Evolutionary conservation across 305 asterid species (phyloP).

Genomic region (Rubia peregrina): DNA sequence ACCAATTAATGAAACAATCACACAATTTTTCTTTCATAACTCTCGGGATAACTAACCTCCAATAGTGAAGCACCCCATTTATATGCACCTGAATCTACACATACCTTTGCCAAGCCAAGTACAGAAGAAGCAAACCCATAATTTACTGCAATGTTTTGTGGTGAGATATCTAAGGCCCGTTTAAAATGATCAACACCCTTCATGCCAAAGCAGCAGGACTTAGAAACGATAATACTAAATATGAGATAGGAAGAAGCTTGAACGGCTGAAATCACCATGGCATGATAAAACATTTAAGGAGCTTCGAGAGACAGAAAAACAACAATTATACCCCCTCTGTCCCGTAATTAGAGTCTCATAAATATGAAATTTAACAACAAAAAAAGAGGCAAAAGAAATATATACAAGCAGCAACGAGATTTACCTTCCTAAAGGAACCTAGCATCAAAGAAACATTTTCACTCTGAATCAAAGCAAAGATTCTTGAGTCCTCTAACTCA

Average conservation of each 20-base stretch:
- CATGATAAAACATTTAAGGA: no score
- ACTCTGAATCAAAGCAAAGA: slow-evolving; percentile 86
- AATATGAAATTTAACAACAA: no score
- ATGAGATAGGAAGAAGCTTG: not conserved
- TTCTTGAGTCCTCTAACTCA: slow-evolving; percentile 79
- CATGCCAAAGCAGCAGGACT: slow-evolving; percentile 16
- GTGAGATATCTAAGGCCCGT: slow-evolving; percentile 62
- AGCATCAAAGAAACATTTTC: slow-evolving; percentile 88
- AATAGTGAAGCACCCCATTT: slow-evolving; percentile 87
- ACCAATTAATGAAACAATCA: not conserved
- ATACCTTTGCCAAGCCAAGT: slow-evolving; percentile 85
- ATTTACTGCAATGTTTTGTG: slow-evolving; percentile 61
- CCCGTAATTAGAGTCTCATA: no score
- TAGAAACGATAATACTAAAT: not conserved
- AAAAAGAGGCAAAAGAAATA: not conserved
- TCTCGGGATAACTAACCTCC: slow-evolving; percentile 51
- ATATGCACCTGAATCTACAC: slow-evolving; percentile 67
- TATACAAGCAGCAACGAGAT: slow-evolving; percentile 4
- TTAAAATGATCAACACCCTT: slow-evolving; percentile 86
- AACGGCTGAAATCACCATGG: no score
- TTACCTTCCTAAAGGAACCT: slow-evolving; percentile 75
- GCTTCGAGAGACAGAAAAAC: no score
- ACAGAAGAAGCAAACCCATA: slow-evolving; percentile 90
- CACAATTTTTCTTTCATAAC: not conserved
- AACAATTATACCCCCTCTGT: no score